Conservation (phyloP, 2,329 filamentous ascomycete genomes). For the Aspergillus sclerotialis region DNA sequence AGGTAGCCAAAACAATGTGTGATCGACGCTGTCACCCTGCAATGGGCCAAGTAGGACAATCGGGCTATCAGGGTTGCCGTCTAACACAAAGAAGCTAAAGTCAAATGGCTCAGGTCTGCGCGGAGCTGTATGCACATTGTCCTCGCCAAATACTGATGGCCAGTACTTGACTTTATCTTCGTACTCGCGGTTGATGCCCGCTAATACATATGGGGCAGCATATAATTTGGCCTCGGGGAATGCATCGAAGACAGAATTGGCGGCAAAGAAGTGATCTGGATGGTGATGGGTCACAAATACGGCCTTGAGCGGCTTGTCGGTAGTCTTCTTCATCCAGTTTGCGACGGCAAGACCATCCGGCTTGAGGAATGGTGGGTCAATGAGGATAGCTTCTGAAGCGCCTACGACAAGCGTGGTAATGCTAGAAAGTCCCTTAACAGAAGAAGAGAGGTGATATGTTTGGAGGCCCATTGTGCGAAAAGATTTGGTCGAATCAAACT, state of each 20-base stretch:
- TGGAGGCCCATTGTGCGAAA: slow-evolving; percentile 8
- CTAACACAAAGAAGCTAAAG: slow-evolving; percentile 22
- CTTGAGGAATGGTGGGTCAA: slow-evolving; percentile 27
- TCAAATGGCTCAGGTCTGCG: slow-evolving; percentile 19
- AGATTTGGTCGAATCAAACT: too few relatives aligned
- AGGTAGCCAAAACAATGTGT: slow-evolving; percentile 25
- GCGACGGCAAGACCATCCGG: slow-evolving; percentile 22
- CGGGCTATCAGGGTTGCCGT: slow-evolving; percentile 16
- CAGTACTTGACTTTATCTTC: slow-evolving; percentile 27
- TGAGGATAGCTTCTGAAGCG: slow-evolving; percentile 11
- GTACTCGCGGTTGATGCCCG: slow-evolving; percentile 27
- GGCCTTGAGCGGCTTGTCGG: slow-evolving; percentile 16
- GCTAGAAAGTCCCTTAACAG: slow-evolving; percentile 20
- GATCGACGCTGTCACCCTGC: slow-evolving; percentile 25
- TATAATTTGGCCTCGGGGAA: slow-evolving; percentile 16
- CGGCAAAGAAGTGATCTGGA: slow-evolving; percentile 27
- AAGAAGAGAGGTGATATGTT: slow-evolving; percentile 11
- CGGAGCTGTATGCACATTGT: slow-evolving; percentile 20
- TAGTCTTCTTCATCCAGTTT: slow-evolving; percentile 19
- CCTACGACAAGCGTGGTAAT: slow-evolving; percentile 21
- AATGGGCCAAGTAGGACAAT: slow-evolving; percentile 23
- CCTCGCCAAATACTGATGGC: slow-evolving; percentile 18
- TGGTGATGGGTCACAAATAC: slow-evolving; percentile 31
- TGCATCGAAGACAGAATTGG: slow-evolving; percentile 23
- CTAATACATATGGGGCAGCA: slow-evolving; percentile 20